A percentile compares a stretch with the other conserved stretches of the same genome.
These are phyloP conservation scores for Schwanniomyces sp. DNA, from an alignment of 805 yeast species.

Conservation along the genomic window DNA sequence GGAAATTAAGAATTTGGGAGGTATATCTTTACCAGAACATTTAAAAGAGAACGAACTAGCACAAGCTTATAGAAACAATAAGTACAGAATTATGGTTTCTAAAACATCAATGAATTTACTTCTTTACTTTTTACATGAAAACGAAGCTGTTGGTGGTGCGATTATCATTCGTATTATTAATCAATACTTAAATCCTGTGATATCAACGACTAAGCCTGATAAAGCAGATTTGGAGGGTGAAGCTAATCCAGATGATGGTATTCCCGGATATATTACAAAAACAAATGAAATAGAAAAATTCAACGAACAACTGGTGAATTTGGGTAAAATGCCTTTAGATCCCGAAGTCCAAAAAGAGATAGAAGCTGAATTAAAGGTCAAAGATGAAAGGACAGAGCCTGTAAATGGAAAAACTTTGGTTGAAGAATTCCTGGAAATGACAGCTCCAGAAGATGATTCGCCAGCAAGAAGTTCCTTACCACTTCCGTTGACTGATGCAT, in stretches of 20 bases:
- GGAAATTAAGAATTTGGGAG: slow-evolving; percentile 70
- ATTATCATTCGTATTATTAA: slow-evolving; percentile 82
- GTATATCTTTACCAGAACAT: slow-evolving; percentile 78
- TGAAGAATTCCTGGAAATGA: slow-evolving; percentile 43
- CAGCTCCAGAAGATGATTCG: slow-evolving; percentile 57
- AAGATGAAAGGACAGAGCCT: slow-evolving; percentile 54
- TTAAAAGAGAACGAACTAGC: slow-evolving; percentile 81
- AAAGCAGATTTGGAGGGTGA: slow-evolving; percentile 44
- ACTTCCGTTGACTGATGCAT: slow-evolving; percentile 76
- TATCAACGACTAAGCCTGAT: slow-evolving; percentile 42
- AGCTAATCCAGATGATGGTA: slow-evolving; percentile 53
- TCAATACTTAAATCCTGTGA: slow-evolving; percentile 66
- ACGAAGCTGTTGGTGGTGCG: slow-evolving; percentile 90
- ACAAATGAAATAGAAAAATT: slow-evolving; percentile 55
- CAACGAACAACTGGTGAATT: slow-evolving; percentile 69
- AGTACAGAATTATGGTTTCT: slow-evolving; percentile 73
- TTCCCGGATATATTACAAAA: slow-evolving; percentile 42
- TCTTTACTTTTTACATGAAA: slow-evolving; percentile 84
- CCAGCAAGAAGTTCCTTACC: slow-evolving; percentile 80
- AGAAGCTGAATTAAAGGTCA: slow-evolving; percentile 75
- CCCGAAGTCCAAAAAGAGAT: slow-evolving; percentile 83
- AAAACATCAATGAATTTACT: slow-evolving; percentile 83
- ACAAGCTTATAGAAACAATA: slow-evolving; percentile 66
- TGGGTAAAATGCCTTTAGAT: slow-evolving; percentile 85
- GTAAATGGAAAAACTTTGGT: slow-evolving; percentile 38